Evolutionary conservation across 768 basidiomycete species (phyloP).

Genomic region (Coprinopsis strossmayeri): DNA sequence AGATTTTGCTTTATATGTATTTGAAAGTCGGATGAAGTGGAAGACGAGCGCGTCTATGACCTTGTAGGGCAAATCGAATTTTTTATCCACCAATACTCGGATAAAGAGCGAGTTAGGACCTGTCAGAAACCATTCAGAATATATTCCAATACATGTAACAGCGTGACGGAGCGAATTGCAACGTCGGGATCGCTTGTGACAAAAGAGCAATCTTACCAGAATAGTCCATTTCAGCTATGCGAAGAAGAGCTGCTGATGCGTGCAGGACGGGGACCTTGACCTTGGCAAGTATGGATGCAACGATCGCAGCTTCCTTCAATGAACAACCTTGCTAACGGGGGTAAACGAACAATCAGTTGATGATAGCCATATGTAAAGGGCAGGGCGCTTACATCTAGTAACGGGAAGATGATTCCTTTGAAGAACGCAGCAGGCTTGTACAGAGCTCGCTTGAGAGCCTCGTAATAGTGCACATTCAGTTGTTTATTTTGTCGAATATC

Average conservation of each 20-base stretch:
- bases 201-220: conserved; percentile 43
- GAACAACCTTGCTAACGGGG: conserved; percentile 65
- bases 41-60: conserved; percentile 96
- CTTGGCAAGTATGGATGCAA: conserved; percentile 85
- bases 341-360: no score
- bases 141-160: no score
- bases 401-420: conserved; percentile 94
- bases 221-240: conserved; percentile 96
- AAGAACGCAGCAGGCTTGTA: conserved; percentile 99
- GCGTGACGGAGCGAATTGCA: no score
- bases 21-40: conserved; percentile 95
- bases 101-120: conserved; percentile 97
- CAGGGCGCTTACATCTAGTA: conserved; percentile 67
- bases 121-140: conserved; percentile 13
- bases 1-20: conserved; percentile 71
- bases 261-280: conserved; percentile 95
- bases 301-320: conserved; percentile 89
- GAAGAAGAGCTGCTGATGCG: conserved; percentile 89
- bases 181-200: no score
- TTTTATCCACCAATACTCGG: conserved; percentile 94
- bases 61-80: conserved; percentile 96
- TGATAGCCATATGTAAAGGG: no score
- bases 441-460: conserved; percentile 83
- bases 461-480: conserved; percentile 89
- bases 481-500: conserved; percentile 86